phyloP scores from a whole-genome alignment of 169 alveolate species.

The Eimeria falciformis region DNA sequence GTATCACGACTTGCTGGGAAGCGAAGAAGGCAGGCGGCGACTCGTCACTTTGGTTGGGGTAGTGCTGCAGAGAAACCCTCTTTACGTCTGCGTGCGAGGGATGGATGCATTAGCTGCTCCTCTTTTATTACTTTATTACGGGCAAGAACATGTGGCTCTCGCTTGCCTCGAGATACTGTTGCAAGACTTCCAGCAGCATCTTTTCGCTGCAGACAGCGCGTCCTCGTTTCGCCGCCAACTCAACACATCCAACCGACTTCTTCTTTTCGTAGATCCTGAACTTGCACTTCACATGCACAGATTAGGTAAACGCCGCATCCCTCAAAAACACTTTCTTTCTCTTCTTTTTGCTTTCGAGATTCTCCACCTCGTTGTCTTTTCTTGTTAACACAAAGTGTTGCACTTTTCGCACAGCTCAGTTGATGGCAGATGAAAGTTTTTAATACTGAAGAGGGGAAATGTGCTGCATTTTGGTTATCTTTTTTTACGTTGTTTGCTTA shows the following conservation, averaged over 20 bases:
- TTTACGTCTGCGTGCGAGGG: slow-evolving; percentile 62
- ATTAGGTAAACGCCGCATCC: slow-evolving; percentile 32
- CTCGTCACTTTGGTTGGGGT: slow-evolving; percentile 37
- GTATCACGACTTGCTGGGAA: slow-evolving; percentile 73
- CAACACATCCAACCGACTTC: slow-evolving; percentile 47
- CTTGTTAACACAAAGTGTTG: too few relatives aligned
- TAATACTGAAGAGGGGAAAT: too few relatives aligned
- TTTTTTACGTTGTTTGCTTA: not conserved
- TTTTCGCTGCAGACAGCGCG: slow-evolving; percentile 55
- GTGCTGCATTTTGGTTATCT: too few relatives aligned
- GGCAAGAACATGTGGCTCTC: slow-evolving; percentile 51
- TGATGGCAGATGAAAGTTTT: too few relatives aligned
- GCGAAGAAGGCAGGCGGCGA: slow-evolving; percentile 61
- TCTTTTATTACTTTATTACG: slow-evolving; percentile 35
- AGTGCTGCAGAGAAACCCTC: slow-evolving; percentile 39
- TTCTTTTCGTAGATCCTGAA: slow-evolving; percentile 49
- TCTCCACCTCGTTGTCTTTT: too few relatives aligned
- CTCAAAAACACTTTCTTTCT: too few relatives aligned
- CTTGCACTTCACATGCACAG: slow-evolving; percentile 67
- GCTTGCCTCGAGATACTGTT: slow-evolving; percentile 40
- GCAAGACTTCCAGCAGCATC: slow-evolving; percentile 61
- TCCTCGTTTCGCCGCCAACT: slow-evolving; percentile 48
- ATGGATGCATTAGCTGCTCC: slow-evolving; percentile 75
- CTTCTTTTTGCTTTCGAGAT: too few relatives aligned
- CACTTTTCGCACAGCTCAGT: too few relatives aligned